These are phyloP conservation scores for Elaeis oleifera DNA, from an alignment of 202 grass and related monocot genomes.

Conservation along the genomic window DNA sequence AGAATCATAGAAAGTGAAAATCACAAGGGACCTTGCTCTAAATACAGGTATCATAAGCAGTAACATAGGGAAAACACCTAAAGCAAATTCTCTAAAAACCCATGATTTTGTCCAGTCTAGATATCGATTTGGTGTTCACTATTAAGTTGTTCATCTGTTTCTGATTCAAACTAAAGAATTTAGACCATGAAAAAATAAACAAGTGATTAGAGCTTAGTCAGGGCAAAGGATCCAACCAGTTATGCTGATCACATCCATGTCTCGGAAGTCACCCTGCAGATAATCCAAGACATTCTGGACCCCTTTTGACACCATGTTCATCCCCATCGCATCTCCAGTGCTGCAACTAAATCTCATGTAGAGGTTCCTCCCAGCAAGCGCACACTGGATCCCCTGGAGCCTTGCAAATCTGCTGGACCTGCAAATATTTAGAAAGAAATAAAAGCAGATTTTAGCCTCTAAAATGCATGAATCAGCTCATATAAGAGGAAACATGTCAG, in stretches of 20 bases:
- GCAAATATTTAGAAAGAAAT: not conserved
- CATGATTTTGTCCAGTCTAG: too few species aligned
- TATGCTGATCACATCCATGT: constrained; percentile 15
- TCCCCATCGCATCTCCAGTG: constrained; percentile 19
- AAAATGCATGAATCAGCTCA: too few species aligned
- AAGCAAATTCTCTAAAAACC: too few species aligned
- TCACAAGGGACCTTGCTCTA: too few species aligned
- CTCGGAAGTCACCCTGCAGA: constrained; percentile 5
- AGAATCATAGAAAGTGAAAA: too few species aligned
- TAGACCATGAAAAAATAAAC: not conserved
- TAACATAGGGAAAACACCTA: too few species aligned
- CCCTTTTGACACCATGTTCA: constrained; percentile 19
- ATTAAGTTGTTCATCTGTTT: too few species aligned
- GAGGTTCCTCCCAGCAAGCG: constrained; percentile 13
- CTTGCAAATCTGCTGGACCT: constrained; percentile 18
- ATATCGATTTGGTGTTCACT: too few species aligned
- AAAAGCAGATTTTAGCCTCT: too few species aligned
- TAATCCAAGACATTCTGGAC: constrained; percentile 13
- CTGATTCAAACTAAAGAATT: not conserved
- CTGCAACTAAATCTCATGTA: constrained; percentile 18
- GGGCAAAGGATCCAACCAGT: not conserved
- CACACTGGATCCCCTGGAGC: constrained; percentile 2
- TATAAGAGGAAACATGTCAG: too few species aligned
- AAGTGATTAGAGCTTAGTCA: not conserved
- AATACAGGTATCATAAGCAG: too few species aligned